These are phyloP conservation scores for Chlamydomonas asymmetrica DNA, from an alignment of 139 green algal species.

Conservation along the genomic window DNA sequence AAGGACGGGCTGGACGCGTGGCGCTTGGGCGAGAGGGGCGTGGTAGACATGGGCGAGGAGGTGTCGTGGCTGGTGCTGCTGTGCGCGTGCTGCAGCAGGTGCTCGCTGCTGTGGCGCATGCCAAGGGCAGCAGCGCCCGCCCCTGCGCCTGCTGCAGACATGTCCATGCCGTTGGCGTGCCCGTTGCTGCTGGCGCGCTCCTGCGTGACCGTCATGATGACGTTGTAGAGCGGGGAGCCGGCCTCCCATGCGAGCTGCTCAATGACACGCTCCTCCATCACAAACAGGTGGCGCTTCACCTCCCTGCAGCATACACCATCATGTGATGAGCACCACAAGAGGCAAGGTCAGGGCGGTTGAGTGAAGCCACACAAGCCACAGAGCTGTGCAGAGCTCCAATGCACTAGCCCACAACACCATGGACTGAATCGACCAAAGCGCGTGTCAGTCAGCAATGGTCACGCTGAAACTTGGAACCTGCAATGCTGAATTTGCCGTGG, in stretches of 20 bases:
- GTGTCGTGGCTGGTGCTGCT: too few relatives aligned
- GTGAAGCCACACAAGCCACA: too few relatives aligned
- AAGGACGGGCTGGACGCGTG: neutral
- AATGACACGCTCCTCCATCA: conserved; percentile 74
- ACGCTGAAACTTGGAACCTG: too few relatives aligned
- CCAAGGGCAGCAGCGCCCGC: neutral
- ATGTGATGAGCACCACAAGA: neutral
- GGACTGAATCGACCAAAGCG: too few relatives aligned
- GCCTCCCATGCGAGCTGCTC: conserved; percentile 72
- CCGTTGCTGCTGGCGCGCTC: neutral
- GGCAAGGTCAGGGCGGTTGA: too few relatives aligned
- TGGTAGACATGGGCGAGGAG: too few relatives aligned
- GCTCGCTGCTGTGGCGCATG: neutral
- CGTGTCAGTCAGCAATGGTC: too few relatives aligned
- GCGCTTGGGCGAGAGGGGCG: conserved; percentile 22
- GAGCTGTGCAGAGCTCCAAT: too few relatives aligned
- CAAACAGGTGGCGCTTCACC: conserved; percentile 73
- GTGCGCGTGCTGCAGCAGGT: too few relatives aligned
- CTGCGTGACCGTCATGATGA: conserved; percentile 23
- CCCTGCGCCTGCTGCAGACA: neutral
- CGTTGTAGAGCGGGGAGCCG: conserved; percentile 64
- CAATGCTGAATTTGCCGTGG: too few relatives aligned
- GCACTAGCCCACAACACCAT: too few relatives aligned
- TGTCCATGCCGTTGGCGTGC: neutral
- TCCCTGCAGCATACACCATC: conserved; percentile 37